Evolutionary conservation across 345 rosid species (phyloP).

Genomic region (Fremontodendron californicum): DNA sequence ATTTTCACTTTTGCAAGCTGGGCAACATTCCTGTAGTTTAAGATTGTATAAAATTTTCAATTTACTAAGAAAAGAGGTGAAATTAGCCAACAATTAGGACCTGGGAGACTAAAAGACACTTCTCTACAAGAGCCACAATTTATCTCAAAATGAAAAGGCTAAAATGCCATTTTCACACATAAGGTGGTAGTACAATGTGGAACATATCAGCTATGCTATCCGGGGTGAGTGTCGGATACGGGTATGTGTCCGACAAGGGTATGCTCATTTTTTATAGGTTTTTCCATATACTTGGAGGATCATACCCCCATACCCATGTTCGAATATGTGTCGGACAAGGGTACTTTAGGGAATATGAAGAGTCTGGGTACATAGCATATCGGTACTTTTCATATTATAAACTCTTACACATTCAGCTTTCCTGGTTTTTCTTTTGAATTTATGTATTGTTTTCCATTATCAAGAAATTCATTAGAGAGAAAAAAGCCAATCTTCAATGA

Average conservation of each 20-base stretch:
- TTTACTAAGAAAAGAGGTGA: neutral
- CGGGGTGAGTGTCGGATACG: too few species aligned
- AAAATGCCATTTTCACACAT: neutral
- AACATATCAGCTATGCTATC: too few species aligned
- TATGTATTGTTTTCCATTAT: neutral
- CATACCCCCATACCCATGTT: too few species aligned
- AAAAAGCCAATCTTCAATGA: neutral
- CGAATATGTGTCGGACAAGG: too few species aligned
- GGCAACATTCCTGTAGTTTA: constrained; percentile 67
- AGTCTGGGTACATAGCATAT: too few species aligned
- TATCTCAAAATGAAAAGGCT: neutral
- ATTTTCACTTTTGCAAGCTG: constrained; percentile 80
- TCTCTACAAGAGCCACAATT: neutral
- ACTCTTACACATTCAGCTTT: neutral
- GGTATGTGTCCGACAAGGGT: too few species aligned
- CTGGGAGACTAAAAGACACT: neutral
- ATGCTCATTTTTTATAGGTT: too few species aligned
- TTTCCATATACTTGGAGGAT: too few species aligned
- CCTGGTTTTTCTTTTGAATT: neutral
- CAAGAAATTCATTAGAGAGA: constrained; percentile 4
- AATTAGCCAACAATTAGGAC: neutral
- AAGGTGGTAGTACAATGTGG: neutral
- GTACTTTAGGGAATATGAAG: too few species aligned
- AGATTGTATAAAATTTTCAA: constrained; percentile 18
- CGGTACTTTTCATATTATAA: neutral